phyloP scores from a whole-genome alignment of 2,329 filamentous ascomycete species.

The Xylaria sp. region DNA sequence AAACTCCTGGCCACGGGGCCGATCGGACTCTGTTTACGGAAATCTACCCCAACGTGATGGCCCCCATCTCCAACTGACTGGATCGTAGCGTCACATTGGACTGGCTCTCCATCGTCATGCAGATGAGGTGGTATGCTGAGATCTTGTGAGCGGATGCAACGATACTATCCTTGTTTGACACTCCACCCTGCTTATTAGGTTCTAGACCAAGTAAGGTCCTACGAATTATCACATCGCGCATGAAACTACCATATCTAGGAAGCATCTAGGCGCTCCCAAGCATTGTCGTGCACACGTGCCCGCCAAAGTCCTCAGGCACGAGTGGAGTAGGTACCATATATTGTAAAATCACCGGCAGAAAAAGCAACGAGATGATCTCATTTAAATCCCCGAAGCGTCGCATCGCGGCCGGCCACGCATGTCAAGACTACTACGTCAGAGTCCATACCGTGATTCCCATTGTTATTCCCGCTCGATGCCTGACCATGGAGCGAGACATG shows the following conservation, averaged over 20 bases:
- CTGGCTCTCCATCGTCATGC: conserved; percentile 15
- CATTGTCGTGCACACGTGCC: conserved; percentile 1
- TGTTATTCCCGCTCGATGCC: conserved; percentile 7
- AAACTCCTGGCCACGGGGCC: conserved; percentile 21
- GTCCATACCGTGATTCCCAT: neutral
- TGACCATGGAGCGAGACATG: conserved; percentile 26
- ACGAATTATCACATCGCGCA: conserved; percentile 21
- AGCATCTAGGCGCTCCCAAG: conserved; percentile 9
- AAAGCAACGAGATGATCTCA: conserved; percentile 24
- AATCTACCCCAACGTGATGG: conserved; percentile 25
- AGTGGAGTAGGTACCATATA: conserved; percentile 20
- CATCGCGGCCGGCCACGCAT: conserved; percentile 20
- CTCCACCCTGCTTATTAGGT: neutral
- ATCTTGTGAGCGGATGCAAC: conserved; percentile 20
- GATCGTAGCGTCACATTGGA: conserved; percentile 25
- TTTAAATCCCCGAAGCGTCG: conserved; percentile 21
- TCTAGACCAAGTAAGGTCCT: conserved; percentile 19
- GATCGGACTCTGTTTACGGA: conserved; percentile 14
- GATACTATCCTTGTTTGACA: conserved; percentile 6
- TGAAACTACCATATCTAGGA: conserved; percentile 22
- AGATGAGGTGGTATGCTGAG: conserved; percentile 14
- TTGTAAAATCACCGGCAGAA: conserved; percentile 24
- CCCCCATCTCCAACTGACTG: conserved; percentile 15
- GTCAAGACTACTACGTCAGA: conserved; percentile 5
- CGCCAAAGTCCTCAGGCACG: conserved; percentile 10